phyloP scores from a whole-genome alignment of 2,329 filamentous ascomycete species.

The Coccinonectria pachysandricola region DNA sequence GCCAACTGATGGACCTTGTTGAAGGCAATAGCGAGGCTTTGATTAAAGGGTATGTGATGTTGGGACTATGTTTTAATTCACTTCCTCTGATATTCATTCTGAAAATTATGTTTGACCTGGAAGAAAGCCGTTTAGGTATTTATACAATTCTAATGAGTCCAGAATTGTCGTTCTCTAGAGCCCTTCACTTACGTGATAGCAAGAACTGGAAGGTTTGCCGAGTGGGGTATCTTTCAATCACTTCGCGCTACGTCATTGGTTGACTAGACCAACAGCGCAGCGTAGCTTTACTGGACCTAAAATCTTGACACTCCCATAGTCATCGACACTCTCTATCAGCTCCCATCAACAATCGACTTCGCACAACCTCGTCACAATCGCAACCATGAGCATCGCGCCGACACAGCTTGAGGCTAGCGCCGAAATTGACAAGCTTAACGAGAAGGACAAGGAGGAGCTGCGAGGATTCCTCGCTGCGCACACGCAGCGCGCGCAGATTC shows the following conservation, averaged over 20 bases:
- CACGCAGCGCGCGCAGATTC: slow-evolving; percentile 66
- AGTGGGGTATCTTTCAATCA: slow-evolving; percentile 1
- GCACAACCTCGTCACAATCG: slow-evolving; percentile 7
- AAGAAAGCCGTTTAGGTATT: too few species aligned
- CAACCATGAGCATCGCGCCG: slow-evolving; percentile 26
- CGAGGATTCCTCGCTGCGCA: slow-evolving; percentile 79
- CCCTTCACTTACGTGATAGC: too few species aligned
- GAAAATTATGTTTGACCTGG: too few species aligned
- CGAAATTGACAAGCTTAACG: slow-evolving; percentile 66
- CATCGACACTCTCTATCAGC: slow-evolving; percentile 14
- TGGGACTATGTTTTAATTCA: too few species aligned
- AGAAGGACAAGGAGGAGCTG: slow-evolving; percentile 77
- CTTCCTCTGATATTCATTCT: too few species aligned
- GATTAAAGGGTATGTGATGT: too few species aligned
- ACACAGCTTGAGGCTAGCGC: slow-evolving; percentile 37
- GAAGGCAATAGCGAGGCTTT: too few species aligned
- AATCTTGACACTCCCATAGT: slow-evolving; percentile 8
- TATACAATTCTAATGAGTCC: too few species aligned
- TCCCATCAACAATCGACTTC: slow-evolving; percentile 3
- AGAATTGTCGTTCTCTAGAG: too few species aligned
- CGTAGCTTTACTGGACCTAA: slow-evolving; percentile 4
- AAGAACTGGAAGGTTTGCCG: background rate
- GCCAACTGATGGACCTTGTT: too few species aligned
- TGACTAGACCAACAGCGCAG: too few species aligned
- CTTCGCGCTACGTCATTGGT: slow-evolving; percentile 2